These are phyloP conservation scores for Fusarium fujikuroi DNA, from an alignment of 2,329 filamentous ascomycete species.

Conservation along the genomic window DNA sequence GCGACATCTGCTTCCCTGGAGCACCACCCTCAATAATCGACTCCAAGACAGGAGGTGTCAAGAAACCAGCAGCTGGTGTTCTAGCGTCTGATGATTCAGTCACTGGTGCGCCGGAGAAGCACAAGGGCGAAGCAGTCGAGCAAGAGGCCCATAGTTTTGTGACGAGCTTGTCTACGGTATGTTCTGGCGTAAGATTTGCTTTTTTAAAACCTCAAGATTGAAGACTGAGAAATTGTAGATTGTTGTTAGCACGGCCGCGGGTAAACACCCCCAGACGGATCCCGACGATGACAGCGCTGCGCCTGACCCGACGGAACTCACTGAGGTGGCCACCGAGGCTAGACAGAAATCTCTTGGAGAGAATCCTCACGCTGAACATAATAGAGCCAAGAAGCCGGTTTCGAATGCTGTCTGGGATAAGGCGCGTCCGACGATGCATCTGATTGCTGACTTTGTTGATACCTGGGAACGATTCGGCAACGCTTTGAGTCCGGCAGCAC, in stretches of 20 bases:
- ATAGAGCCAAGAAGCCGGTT: constrained; percentile 83
- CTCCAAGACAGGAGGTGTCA: constrained; percentile 74
- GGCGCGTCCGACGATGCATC: constrained; percentile 77
- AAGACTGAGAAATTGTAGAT: constrained; percentile 55
- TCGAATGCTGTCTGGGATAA: constrained; percentile 81
- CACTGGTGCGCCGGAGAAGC: constrained; percentile 84
- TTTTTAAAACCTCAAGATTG: neutral
- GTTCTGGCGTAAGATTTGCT: constrained; percentile 46
- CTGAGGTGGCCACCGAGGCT: constrained; percentile 53
- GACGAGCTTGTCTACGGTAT: constrained; percentile 66
- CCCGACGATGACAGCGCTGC: constrained; percentile 63
- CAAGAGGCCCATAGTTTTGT: constrained; percentile 86
- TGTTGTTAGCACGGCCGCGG: constrained; percentile 78
- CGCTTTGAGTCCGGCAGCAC: constrained; percentile 70
- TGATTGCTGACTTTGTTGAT: constrained; percentile 58
- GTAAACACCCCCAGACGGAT: constrained; percentile 77
- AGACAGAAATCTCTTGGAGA: constrained; percentile 59
- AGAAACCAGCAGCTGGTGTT: constrained; percentile 80
- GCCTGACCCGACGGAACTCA: constrained; percentile 60
- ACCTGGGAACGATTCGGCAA: constrained; percentile 64
- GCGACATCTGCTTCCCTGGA: constrained; percentile 76
- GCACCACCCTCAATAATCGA: constrained; percentile 80
- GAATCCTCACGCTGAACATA: constrained; percentile 58
- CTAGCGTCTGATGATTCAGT: constrained; percentile 80
- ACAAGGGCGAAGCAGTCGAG: constrained; percentile 85